Evolutionary conservation across 2,329 filamentous ascomycete species (phyloP).

Genomic region (Parascedosporium putredinis): DNA sequence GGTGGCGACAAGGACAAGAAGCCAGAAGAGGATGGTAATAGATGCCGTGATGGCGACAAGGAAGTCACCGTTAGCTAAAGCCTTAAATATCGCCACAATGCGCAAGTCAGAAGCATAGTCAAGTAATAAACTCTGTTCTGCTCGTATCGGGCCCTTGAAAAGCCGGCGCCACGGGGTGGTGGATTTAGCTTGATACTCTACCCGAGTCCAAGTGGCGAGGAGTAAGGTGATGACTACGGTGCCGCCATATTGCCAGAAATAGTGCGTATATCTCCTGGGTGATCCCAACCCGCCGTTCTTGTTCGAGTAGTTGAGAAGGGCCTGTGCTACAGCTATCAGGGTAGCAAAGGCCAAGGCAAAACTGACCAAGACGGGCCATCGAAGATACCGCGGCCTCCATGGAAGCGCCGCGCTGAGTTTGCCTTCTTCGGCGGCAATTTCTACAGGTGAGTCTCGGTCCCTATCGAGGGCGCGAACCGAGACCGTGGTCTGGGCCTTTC

Average conservation of each 20-base stretch:
- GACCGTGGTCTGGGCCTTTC: not conserved
- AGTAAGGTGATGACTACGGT: constrained; percentile 22
- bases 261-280: constrained; percentile 18
- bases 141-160: constrained; percentile 17
- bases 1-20: constrained; percentile 24
- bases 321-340: constrained; percentile 20
- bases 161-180: constrained; percentile 28
- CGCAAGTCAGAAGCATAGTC: constrained; percentile 24
- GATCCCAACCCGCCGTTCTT: constrained; percentile 19
- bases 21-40: constrained; percentile 21
- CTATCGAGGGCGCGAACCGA: not conserved
- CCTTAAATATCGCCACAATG: constrained; percentile 18
- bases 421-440: constrained; percentile 15
- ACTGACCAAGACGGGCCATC: constrained; percentile 19
- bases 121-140: constrained; percentile 23
- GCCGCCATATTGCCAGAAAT: constrained; percentile 26
- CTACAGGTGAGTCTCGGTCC: constrained; percentile 14
- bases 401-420: constrained; percentile 19
- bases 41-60: constrained; percentile 19
- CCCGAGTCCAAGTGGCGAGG: constrained; percentile 24
- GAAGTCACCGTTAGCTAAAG: constrained; percentile 23
- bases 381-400: constrained; percentile 26
- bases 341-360: constrained; percentile 20
- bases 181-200: constrained; percentile 27
- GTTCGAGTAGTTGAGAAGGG: constrained; percentile 20